phyloP scores from a whole-genome alignment of 805 yeast species.

The Ogataea parapolymorpha region DNA sequence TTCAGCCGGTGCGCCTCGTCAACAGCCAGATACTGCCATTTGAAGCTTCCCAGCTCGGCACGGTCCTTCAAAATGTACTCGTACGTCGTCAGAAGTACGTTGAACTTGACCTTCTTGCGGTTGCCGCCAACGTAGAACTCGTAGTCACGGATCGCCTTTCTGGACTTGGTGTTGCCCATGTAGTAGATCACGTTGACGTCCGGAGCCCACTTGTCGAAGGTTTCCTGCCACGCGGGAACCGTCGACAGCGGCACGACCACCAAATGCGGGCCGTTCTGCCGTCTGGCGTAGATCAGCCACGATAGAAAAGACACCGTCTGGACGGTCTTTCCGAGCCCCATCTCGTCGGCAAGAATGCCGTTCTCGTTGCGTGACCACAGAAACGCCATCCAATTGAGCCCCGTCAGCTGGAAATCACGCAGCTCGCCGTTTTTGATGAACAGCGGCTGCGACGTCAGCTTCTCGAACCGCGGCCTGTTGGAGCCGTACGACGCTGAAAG shows the following conservation, averaged over 20 bases:
- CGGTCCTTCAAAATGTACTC: slow-evolving; percentile 94
- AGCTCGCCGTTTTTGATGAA: slow-evolving; percentile 88
- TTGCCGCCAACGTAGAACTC: slow-evolving; percentile 70
- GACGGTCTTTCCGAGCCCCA: slow-evolving; percentile 98
- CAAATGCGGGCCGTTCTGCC: slow-evolving; percentile 96
- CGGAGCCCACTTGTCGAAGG: slow-evolving; percentile 97
- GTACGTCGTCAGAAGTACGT: slow-evolving; percentile 89
- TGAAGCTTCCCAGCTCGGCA: slow-evolving; percentile 70
- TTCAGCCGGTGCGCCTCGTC: slow-evolving; percentile 98
- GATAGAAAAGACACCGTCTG: slow-evolving; percentile 93
- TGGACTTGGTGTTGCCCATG: slow-evolving; percentile 85
- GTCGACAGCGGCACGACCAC: slow-evolving; percentile 96
- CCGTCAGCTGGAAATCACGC: slow-evolving; percentile 96
- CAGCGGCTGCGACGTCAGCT: slow-evolving; percentile 79
- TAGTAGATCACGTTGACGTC: slow-evolving; percentile 90
- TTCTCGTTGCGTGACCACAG: slow-evolving; percentile 97
- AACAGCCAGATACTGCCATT: slow-evolving; percentile 96
- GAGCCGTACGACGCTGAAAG: slow-evolving; percentile 73
- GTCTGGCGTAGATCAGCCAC: slow-evolving; percentile 91
- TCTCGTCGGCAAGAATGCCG: slow-evolving; percentile 96
- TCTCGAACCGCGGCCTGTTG: slow-evolving; percentile 84
- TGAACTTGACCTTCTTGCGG: slow-evolving; percentile 76
- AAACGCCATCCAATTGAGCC: slow-evolving; percentile 99
- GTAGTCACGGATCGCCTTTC: slow-evolving; percentile 75
- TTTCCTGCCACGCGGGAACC: slow-evolving; percentile 98